These are phyloP conservation scores for Sistotremastrum suecicum DNA, from an alignment of 768 basidiomycete genomes.

Conservation along the genomic window DNA sequence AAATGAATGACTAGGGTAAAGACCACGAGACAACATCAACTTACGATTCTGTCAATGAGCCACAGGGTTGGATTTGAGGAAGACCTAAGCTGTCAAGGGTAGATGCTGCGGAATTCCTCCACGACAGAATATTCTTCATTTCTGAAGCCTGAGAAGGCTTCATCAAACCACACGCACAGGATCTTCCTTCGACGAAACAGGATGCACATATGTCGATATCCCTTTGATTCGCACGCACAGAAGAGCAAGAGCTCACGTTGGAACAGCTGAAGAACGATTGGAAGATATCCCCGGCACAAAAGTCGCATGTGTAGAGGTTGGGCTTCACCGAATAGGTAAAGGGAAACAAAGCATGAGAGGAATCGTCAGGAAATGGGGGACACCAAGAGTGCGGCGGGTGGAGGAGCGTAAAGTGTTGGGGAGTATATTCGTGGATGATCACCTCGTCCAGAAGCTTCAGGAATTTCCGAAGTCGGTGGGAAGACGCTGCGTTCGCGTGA, in stretches of 20 bases:
- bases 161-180: slow-evolving; percentile 53
- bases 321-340: slow-evolving; percentile 11
- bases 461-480: slow-evolving; percentile 18
- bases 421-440: slow-evolving; percentile 30
- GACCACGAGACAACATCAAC: no score
- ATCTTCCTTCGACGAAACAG: slow-evolving; percentile 69
- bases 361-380: slow-evolving; percentile 2
- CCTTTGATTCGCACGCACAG: slow-evolving; percentile 26
- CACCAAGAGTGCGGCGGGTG: neutral
- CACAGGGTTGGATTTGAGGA: no score
- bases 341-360: slow-evolving; percentile 10
- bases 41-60: no score
- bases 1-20: no score
- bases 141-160: slow-evolving; percentile 16
- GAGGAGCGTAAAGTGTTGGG: slow-evolving; percentile 3
- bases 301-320: slow-evolving; percentile 42
- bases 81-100: no score
- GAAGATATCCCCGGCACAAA: slow-evolving; percentile 72
- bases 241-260: neutral
- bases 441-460: slow-evolving; percentile 37
- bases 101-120: no score
- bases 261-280: slow-evolving; percentile 68
- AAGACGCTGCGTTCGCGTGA: neutral
- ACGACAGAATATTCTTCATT: no score
- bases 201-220: slow-evolving; percentile 46